Base-by-base conservation (phyloP, 164 flowering plant genomes). In the Amborella trichopoda region DNA sequence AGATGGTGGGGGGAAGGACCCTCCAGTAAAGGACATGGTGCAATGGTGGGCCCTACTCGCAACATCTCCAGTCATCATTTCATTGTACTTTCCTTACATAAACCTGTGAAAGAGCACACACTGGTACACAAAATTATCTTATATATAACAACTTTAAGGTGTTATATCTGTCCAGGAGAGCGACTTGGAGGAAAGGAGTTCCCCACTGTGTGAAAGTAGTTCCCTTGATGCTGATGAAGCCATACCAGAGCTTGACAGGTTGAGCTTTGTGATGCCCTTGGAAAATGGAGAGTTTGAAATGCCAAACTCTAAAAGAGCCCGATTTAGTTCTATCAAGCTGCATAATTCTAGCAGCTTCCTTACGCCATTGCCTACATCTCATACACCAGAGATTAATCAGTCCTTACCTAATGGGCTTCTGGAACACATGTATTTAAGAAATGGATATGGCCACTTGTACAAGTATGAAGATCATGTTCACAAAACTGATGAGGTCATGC, bases 331-430 rank as follows among this genome's bases (percentile, higher is more conserved):
- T 47, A 44, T 74, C 43, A 84, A 80, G 64, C 64, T 77, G 23
- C 73, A 75, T 60, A 68, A 52, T 65, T 71, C 86, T 52, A 65
- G 75, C 50, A 63, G 68, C 64, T 37, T 64, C 50, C 45, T 64
- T 41, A 70, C 81, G 17, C 90, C 93, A 28, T 34, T 57, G 21
- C 49, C 72, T 14, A 57, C 45, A 26, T 63, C 72, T 40, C 55
- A 80, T 43, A 46, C 54, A 11, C 63, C 69, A 30, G 66, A 71
- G 24, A 17, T 68, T n/a, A 58, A 25, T 50, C 72, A 66, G 32
- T 83, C 91, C 54, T 60, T 76, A 49, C 81, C 94, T 5, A 66
- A 66, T 66, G 81, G 79, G 37, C 71, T 80, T 48, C 58, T 74
- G 38, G 84, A 79, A 55, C 59, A 68, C 52, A 63, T 60, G 47